Evolutionary conservation across 164 flowering plant species (phyloP).

Genomic region (Liquidambar formosana): DNA sequence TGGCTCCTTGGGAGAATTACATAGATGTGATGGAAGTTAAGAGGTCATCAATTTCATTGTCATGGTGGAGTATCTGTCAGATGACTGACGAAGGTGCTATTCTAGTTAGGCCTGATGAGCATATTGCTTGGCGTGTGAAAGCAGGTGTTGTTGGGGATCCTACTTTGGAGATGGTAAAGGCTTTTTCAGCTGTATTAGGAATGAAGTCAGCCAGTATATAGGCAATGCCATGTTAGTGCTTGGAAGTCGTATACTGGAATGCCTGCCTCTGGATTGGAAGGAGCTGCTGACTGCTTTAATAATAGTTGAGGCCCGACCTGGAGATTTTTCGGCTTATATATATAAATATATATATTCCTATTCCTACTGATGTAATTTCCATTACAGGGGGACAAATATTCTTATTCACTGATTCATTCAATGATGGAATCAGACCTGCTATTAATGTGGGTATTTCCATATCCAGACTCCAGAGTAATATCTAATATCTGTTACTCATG

Average conservation of each 20-base stretch:
- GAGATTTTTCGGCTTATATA: too few relatives aligned
- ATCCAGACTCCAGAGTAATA: too few relatives aligned
- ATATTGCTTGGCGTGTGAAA: slow-evolving; percentile 78
- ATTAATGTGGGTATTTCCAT: too few relatives aligned
- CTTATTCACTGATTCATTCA: background rate
- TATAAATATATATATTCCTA: too few relatives aligned
- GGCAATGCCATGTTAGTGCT: background rate
- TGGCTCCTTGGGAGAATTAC: slow-evolving; percentile 48
- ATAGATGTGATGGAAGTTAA: slow-evolving; percentile 59
- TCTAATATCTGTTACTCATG: too few relatives aligned
- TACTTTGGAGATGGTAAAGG: slow-evolving; percentile 42
- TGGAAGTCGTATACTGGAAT: too few relatives aligned
- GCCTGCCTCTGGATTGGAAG: too few relatives aligned
- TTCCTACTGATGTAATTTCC: too few relatives aligned
- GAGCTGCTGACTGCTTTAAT: background rate
- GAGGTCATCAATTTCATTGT: slow-evolving; percentile 31
- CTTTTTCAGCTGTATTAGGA: slow-evolving; percentile 51
- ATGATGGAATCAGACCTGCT: too few relatives aligned
- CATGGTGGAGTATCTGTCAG: slow-evolving; percentile 88
- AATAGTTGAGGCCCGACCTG: too few relatives aligned
- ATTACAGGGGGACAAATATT: background rate
- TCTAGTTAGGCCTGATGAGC: slow-evolving; percentile 93
- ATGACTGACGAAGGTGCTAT: slow-evolving; percentile 77
- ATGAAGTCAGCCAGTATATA: slow-evolving; percentile 6
- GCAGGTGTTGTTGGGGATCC: slow-evolving; percentile 44